phyloP scores from a whole-genome alignment of 169 alveolate genomes.

The Perkinsus olseni region DNA sequence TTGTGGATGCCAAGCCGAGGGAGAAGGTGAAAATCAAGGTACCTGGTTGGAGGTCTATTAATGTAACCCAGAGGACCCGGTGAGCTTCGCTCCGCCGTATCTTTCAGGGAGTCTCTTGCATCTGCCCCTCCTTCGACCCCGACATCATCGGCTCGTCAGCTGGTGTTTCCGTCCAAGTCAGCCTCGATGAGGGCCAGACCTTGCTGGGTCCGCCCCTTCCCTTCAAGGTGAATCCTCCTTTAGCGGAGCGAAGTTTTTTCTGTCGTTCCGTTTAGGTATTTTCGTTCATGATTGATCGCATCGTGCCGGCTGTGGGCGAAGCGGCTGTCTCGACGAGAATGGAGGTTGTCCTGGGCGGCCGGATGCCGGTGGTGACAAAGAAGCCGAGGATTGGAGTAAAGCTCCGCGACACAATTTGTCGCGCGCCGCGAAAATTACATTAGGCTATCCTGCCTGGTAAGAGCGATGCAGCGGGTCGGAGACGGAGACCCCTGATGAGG shows the following conservation, averaged over 20 bases:
- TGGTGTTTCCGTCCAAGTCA: not conserved
- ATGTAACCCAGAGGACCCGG: not conserved
- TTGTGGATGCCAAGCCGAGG: not conserved
- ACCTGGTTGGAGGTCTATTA: not conserved
- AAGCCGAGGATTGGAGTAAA: not conserved
- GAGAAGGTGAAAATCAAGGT: not conserved
- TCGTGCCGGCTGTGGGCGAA: not conserved
- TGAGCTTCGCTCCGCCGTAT: not conserved
- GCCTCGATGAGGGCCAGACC: not conserved
- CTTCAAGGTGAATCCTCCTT: not conserved
- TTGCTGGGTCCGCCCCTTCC: not conserved
- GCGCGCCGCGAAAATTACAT: not conserved
- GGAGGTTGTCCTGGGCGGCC: not conserved
- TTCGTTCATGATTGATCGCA: not conserved
- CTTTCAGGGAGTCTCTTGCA: not conserved
- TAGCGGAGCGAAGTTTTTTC: not conserved
- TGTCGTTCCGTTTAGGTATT: not conserved
- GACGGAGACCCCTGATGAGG: not conserved
- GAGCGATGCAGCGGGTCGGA: not conserved
- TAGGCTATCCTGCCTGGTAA: not conserved
- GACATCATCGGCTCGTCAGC: not conserved
- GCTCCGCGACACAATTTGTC: not conserved
- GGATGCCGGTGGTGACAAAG: not conserved
- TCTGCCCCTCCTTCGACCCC: not conserved
- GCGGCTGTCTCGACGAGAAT: not conserved